phyloP scores from a whole-genome alignment of 2,329 filamentous ascomycete species.

The Talaromyces albobiverticillius region DNA sequence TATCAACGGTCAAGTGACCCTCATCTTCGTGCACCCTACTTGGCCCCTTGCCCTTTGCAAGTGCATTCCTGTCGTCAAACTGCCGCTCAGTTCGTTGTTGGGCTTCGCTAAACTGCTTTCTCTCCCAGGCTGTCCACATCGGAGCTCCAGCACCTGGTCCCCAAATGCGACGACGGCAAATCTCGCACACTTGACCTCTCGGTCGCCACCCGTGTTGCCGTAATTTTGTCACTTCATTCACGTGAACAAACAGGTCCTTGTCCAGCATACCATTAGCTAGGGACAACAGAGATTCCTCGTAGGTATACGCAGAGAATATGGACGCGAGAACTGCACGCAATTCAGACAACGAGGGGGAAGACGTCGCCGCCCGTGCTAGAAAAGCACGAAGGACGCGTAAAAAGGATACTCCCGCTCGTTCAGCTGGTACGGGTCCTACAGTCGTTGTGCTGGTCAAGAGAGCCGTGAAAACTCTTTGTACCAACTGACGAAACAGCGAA shows the following conservation, averaged over 20 bases:
- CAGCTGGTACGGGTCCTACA: slow-evolving; percentile 26
- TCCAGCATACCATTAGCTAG: slow-evolving; percentile 85
- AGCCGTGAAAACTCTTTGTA: slow-evolving; percentile 88
- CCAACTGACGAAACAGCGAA: slow-evolving; percentile 68
- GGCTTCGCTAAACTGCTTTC: slow-evolving; percentile 42
- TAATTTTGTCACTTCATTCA: slow-evolving; percentile 69
- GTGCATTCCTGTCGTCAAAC: slow-evolving; percentile 26
- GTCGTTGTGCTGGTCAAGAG: slow-evolving; percentile 72
- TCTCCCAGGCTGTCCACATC: slow-evolving; percentile 81
- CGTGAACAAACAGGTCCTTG: slow-evolving; percentile 81
- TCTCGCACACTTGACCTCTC: slow-evolving; percentile 80
- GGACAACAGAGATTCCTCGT: slow-evolving; percentile 83
- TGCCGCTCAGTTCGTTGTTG: slow-evolving; percentile 28
- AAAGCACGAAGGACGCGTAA: slow-evolving; percentile 86
- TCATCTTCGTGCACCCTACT: slow-evolving; percentile 18
- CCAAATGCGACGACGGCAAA: slow-evolving; percentile 79
- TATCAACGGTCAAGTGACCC: slow-evolving; percentile 11
- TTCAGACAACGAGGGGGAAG: slow-evolving; percentile 82
- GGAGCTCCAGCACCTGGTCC: slow-evolving; percentile 76
- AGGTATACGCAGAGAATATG: slow-evolving; percentile 92
- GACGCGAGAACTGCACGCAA: slow-evolving; percentile 79
- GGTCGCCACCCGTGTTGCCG: slow-evolving; percentile 88
- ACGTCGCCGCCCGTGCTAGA: slow-evolving; percentile 73
- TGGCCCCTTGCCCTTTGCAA: slow-evolving; percentile 38
- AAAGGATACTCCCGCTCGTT: slow-evolving; percentile 67